Percentiles rank a stretch among this genome's conserved stretches.
These are phyloP conservation scores for Wickerhamiella domercqiae DNA, from an alignment of 805 yeast species.

Conservation along the genomic window DNA sequence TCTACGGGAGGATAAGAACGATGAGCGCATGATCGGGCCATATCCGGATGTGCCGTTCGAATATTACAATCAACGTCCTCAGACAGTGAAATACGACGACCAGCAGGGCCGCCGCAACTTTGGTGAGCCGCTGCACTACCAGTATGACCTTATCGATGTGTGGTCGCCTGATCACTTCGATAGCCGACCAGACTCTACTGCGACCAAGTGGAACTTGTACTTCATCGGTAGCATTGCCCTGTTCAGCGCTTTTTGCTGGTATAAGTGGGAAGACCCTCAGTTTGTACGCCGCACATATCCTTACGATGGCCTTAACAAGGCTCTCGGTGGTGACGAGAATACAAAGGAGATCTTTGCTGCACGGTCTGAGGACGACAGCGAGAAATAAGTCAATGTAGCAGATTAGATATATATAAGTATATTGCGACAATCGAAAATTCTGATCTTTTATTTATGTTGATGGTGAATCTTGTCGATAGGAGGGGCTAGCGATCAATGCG, in stretches of 20 bases:
- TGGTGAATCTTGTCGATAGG: no score
- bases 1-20: conserved; percentile 11
- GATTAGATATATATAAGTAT: no score
- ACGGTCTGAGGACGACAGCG: no score
- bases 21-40: conserved; percentile 18
- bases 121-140: conserved; percentile 54
- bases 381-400: no score
- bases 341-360: conserved; percentile 22
- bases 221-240: conserved; percentile 32
- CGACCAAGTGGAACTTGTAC: conserved; percentile 42
- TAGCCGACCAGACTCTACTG: conserved; percentile 42
- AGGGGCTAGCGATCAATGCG: no score
- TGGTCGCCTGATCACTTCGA: conserved; percentile 76
- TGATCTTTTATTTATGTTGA: no score
- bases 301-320: conserved; percentile 57
- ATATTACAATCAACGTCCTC: conserved; percentile 52
- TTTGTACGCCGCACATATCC: conserved; percentile 69
- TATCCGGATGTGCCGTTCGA: conserved; percentile 47
- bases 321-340: conserved; percentile 42
- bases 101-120: conserved; percentile 67
- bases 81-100: conserved; percentile 61
- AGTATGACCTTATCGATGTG: conserved; percentile 60
- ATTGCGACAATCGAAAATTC: no score
- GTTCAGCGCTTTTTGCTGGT: conserved; percentile 19
- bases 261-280: conserved; percentile 42